Evolutionary conservation across 495 filamentous ascomycete genomes (phyloP).

Genomic region (Aspergillus coremiiformis): DNA sequence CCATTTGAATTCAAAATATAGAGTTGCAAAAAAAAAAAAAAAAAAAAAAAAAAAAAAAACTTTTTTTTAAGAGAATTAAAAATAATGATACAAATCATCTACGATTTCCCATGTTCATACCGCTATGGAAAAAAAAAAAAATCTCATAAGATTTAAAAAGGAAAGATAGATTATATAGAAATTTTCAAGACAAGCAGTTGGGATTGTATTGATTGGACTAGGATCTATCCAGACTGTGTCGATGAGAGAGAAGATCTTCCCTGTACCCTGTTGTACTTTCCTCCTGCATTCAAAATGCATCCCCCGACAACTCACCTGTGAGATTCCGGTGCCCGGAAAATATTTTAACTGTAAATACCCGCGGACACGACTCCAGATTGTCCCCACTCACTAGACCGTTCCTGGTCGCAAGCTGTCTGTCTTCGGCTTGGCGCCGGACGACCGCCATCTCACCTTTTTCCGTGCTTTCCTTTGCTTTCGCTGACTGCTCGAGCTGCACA

Average conservation of each 20-base stretch:
- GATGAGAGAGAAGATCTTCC: background rate
- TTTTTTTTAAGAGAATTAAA: background rate
- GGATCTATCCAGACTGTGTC: background rate
- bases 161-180: too few relatives aligned
- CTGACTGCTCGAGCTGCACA: conserved; percentile 40
- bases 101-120: too few relatives aligned
- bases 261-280: background rate
- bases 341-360: conserved; percentile 27
- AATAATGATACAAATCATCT: too few relatives aligned
- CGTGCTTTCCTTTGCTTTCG: conserved; percentile 22
- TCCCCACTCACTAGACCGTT: conserved; percentile 35
- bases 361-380: conserved; percentile 36
- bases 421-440: conserved; percentile 19
- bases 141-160: too few relatives aligned
- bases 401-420: conserved; percentile 21
- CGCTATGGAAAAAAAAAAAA: too few relatives aligned
- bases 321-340: conserved; percentile 19
- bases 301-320: conserved; percentile 2
- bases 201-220: background rate
- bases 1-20: too few relatives aligned
- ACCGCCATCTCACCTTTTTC: conserved; percentile 25
- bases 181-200: too few relatives aligned
- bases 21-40: background rate
- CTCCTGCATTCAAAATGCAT: conserved; percentile 5
- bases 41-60: too few relatives aligned